A percentile compares a stretch with the other conserved stretches of the same genome.
phyloP scores from a whole-genome alignment of 129 eudicot species.

The Mikania micrantha region DNA sequence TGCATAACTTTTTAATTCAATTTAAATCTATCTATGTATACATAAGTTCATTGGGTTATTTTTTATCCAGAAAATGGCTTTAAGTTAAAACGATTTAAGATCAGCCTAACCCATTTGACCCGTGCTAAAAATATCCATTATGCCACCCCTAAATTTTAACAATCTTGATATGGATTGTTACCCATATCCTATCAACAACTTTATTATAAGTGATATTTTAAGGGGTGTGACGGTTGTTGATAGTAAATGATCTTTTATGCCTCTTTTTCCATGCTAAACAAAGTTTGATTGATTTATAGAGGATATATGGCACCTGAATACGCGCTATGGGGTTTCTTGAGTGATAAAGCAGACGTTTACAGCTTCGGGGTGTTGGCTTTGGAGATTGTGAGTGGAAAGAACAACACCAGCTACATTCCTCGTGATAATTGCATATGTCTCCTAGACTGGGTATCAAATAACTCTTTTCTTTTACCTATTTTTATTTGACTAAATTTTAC shows the following conservation, averaged over 20 bases:
- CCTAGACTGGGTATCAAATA: conserved; percentile 54
- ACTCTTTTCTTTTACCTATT: background rate
- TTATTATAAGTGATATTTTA: too few relatives aligned
- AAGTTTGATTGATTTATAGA: conserved; percentile 29
- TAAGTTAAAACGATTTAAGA: background rate
- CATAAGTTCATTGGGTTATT: background rate
- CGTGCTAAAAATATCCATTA: background rate
- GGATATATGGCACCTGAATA: conserved; percentile 92
- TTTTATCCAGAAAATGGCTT: background rate
- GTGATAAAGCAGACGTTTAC: conserved; percentile 69
- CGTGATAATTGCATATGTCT: conserved; percentile 48
- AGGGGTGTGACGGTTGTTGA: too few relatives aligned
- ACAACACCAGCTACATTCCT: conserved; percentile 64
- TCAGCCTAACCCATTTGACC: background rate
- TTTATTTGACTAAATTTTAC: background rate
- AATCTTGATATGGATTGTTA: background rate
- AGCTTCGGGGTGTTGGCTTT: conserved; percentile 65
- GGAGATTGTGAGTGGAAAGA: conserved; percentile 82
- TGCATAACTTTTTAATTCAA: background rate
- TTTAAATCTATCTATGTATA: background rate
- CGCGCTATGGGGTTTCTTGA: conserved; percentile 67
- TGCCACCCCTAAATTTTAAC: background rate
- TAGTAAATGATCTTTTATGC: background rate
- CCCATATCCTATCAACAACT: too few relatives aligned
- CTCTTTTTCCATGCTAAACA: background rate